Conservation (phyloP, 306 rosid species). For the Vigna trinervia region DNA sequence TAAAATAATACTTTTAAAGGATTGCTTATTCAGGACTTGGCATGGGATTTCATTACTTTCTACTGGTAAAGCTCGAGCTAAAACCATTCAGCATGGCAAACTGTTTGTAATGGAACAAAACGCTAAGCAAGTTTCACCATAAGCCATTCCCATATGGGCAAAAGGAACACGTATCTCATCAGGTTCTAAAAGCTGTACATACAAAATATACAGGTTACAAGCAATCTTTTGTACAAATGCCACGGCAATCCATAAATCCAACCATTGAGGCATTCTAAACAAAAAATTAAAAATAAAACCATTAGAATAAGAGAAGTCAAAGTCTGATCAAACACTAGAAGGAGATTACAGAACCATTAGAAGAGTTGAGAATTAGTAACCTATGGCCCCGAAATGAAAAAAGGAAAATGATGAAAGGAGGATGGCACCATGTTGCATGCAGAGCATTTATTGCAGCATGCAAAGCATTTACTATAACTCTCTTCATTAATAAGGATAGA, state of each 20-base stretch:
- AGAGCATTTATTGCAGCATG: too few species aligned
- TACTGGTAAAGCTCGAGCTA: not conserved
- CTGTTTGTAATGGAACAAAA: not conserved
- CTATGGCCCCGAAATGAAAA: too few species aligned
- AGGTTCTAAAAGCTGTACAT: not conserved
- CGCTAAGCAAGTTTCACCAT: not conserved
- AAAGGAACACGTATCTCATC: not conserved
- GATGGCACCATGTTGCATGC: too few species aligned
- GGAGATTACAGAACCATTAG: not conserved
- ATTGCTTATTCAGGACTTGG: not conserved
- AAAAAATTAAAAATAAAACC: not conserved
- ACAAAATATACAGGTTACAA: not conserved
- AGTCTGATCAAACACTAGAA: not conserved
- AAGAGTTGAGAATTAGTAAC: not conserved
- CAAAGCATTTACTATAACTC: too few species aligned
- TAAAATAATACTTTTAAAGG: not conserved
- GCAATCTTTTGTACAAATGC: not conserved
- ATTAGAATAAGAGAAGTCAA: not conserved
- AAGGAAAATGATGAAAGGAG: too few species aligned
- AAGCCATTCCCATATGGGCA: not conserved
- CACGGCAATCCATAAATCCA: not conserved
- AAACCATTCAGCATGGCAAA: conserved; percentile 8
- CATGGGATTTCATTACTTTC: conserved; percentile 9
- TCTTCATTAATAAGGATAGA: too few species aligned
- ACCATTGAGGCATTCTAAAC: not conserved